Base-by-base conservation (phyloP, 2,329 filamentous ascomycete genomes). In the Colletotrichum navitas region DNA sequence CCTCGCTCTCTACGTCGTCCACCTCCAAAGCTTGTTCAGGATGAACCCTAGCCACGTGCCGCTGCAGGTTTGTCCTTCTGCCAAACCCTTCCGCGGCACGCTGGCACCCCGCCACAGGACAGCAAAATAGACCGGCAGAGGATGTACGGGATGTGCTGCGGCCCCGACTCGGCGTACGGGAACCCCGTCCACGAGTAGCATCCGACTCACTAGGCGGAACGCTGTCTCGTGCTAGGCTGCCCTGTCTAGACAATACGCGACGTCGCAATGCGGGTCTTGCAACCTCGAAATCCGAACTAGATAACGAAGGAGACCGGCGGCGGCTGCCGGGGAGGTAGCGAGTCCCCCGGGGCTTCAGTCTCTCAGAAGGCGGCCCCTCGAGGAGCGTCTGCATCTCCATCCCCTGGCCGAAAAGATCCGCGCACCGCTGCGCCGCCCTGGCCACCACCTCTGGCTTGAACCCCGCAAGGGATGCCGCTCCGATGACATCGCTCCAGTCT, bases 401-500 rank as follows among this genome's bases (percentile, higher is more conserved):
- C 32, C 87, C 84, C 80, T 96, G 89, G 0, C 87, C 88, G 76
- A 98, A 97, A 0, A 97, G 83, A 56, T 88, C 84, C 2, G 92
- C 89, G 77, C 95, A 98, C 60, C 95, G 88, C 77, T 90, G 86
- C 2, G 92, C 88, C 0, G 94, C 88, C 39, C 93, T 88, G 63
- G 90, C 87, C 16, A 98, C 81, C 0, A 90, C 92, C 1, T 83
- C 80, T 0, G 85, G 80, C 1, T 92, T 84, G 81, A 94, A 95
- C 0, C 93, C 94, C 2, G 88, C 88, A 61, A 97, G 82, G 0
- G 93, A 88, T 3, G 95, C 95, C 0, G 94, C 86, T 0, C 93
- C 93, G 36, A 98, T 82, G 1, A 98, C 88, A 75, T 97, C 93
- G 75, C 90, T 92, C 95, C 95, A 98, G 81, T 97, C 93, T 29